Percentiles rank a stretch among this genome's conserved stretches.
phyloP scores from a whole-genome alignment of 257 asterid species.

The Marsdenia floribunda region DNA sequence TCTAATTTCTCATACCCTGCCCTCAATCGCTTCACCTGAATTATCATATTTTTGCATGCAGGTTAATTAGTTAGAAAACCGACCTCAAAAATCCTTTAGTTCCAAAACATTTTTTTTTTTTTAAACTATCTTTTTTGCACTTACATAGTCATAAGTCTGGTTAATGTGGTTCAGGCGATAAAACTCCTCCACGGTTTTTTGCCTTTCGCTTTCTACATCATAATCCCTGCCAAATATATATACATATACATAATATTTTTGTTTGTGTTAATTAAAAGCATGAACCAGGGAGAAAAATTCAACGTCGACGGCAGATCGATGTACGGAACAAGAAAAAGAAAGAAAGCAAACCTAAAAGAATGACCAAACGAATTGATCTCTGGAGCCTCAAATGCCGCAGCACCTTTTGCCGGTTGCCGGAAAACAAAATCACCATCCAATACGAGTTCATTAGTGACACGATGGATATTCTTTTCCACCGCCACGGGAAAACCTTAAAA shows the following conservation, averaged over 20 bases:
- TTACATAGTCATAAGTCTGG: slow-evolving; percentile 61
- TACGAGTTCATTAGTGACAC: slow-evolving; percentile 34
- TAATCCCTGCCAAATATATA: slow-evolving; percentile 40
- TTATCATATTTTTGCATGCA: slow-evolving; percentile 8
- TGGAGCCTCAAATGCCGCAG: slow-evolving; percentile 44
- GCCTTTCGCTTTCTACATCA: slow-evolving; percentile 53
- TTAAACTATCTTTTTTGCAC: neutral
- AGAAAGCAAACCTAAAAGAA: slow-evolving; percentile 38
- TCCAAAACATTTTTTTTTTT: too few species aligned
- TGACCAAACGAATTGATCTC: slow-evolving; percentile 63
- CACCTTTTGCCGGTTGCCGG: slow-evolving; percentile 25
- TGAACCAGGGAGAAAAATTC: neutral
- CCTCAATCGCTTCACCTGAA: slow-evolving; percentile 32
- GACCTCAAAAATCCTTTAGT: neutral
- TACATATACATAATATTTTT: neutral
- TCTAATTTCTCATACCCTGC: slow-evolving; percentile 27
- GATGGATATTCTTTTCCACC: slow-evolving; percentile 29
- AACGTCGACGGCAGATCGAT: neutral
- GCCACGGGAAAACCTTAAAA: slow-evolving; percentile 23
- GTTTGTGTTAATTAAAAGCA: too few species aligned
- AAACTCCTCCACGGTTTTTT: slow-evolving; percentile 65
- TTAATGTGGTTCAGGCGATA: slow-evolving; percentile 57
- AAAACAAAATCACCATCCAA: slow-evolving; percentile 46
- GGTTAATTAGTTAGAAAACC: neutral
- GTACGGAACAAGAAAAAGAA: neutral